These are phyloP conservation scores for Rostrohypoxylon terebratum DNA, from an alignment of 495 filamentous ascomycete species.

Conservation along the genomic window DNA sequence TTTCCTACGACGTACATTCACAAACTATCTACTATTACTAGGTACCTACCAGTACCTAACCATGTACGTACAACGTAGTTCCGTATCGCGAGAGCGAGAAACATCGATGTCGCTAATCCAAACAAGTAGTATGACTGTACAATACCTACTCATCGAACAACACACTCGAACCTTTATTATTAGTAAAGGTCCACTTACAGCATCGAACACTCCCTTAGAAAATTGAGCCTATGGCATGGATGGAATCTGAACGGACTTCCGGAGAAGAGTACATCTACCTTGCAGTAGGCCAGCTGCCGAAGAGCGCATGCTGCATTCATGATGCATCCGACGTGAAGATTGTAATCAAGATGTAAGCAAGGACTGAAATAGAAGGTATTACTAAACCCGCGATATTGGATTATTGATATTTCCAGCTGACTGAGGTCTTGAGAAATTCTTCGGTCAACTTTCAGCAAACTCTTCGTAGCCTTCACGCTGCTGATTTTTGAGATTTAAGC, in stretches of 20 bases:
- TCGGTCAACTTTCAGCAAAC: background rate
- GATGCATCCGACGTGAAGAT: conserved; percentile 23
- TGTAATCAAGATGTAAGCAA: conserved; percentile 30
- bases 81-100: background rate
- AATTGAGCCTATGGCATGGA: conserved; percentile 17
- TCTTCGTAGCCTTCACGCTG: background rate
- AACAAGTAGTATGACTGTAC: background rate
- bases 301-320: conserved; percentile 35
- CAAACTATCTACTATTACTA: too few relatives aligned
- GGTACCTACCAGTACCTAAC: too few relatives aligned
- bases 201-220: conserved; percentile 21
- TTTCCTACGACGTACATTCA: background rate
- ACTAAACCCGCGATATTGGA: background rate
- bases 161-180: conserved; percentile 20
- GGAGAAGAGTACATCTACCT: conserved; percentile 21
- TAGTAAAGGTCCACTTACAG: conserved; percentile 25
- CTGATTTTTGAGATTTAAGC: background rate
- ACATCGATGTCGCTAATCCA: conserved; percentile 1
- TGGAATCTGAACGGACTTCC: conserved; percentile 40
- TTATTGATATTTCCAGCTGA: conserved; percentile 1
- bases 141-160: conserved; percentile 6
- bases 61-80: conserved; percentile 14
- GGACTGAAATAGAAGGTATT: conserved; percentile 25
- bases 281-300: conserved; percentile 34
- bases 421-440: background rate